These are phyloP conservation scores for Mucor piriformis DNA, from an alignment of 371 early-diverging fungal species.

Conservation along the genomic window DNA sequence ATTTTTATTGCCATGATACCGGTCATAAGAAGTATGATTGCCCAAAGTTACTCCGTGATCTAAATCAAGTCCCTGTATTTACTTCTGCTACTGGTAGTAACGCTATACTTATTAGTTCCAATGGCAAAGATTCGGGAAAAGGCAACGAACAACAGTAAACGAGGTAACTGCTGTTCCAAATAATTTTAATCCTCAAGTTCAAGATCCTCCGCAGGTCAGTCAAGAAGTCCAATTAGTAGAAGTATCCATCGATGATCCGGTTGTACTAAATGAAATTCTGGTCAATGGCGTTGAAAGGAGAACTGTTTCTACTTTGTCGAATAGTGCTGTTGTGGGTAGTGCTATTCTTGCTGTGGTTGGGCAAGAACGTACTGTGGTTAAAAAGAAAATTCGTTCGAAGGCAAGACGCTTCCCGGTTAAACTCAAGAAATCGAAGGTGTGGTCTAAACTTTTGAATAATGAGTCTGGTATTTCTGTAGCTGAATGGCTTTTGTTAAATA, in stretches of 20 bases:
- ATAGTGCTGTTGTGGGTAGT: not conserved
- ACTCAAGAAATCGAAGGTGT: not conserved
- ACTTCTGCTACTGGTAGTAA: not conserved
- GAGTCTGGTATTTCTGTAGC: conserved; percentile 18
- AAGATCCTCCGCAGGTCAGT: no score
- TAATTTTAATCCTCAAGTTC: no score
- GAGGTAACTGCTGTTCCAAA: no score
- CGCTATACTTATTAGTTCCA: no score
- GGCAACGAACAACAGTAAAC: no score
- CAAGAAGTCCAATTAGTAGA: no score
- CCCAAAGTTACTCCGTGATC: not conserved
- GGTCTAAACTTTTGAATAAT: not conserved
- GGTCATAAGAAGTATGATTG: conserved; percentile 3
- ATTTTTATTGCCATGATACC: not conserved
- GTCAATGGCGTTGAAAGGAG: not conserved
- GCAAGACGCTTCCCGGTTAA: no score
- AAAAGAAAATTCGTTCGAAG: no score
- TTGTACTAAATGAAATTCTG: no score
- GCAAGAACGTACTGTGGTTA: no score
- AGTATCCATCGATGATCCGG: no score
- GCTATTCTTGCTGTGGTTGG: not conserved
- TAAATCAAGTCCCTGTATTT: not conserved
- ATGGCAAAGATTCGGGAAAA: no score
- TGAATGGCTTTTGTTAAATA: conserved; percentile 20
- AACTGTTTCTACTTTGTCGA: not conserved